A percentile compares a stretch with the other conserved stretches of the same genome.
Evolutionary conservation across 2,329 filamentous ascomycete species (phyloP).

Genomic region (Madurella mycetomatis): DNA sequence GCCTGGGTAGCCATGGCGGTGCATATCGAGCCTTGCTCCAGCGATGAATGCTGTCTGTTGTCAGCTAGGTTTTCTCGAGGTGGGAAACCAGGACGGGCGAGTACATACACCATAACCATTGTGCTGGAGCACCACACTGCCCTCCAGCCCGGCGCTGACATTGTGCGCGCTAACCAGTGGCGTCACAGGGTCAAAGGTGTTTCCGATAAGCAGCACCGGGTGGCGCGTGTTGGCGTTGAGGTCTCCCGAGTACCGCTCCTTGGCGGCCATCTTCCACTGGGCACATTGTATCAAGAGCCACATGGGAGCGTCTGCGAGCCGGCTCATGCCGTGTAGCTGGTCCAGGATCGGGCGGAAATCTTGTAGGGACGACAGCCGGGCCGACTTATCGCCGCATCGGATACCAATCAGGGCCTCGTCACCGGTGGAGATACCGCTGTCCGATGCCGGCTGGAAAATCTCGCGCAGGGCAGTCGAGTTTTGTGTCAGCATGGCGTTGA

Average conservation of each 20-base stretch:
- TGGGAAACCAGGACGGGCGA: not conserved
- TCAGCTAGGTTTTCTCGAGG: constrained; percentile 6
- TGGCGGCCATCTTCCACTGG: constrained; percentile 36
- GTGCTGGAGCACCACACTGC: constrained; percentile 36
- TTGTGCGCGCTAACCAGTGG: constrained; percentile 37
- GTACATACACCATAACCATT: constrained; percentile 35
- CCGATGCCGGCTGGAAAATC: too few species aligned
- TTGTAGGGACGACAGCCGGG: too few species aligned
- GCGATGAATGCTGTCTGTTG: constrained; percentile 24
- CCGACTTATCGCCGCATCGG: too few species aligned
- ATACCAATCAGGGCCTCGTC: too few species aligned
- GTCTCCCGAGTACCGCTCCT: constrained; percentile 33
- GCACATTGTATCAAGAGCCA: constrained; percentile 27
- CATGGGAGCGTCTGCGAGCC: too few species aligned
- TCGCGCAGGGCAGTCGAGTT: too few species aligned
- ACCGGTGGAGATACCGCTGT: too few species aligned
- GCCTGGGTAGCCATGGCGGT: constrained; percentile 24
- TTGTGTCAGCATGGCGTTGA: too few species aligned
- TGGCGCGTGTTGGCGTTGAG: constrained; percentile 32
- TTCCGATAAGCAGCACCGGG: constrained; percentile 37
- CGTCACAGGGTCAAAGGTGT: constrained; percentile 36
- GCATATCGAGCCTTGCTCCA: constrained; percentile 27
- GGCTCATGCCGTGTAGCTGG: too few species aligned
- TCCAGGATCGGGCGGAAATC: too few species aligned
- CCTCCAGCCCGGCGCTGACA: constrained; percentile 34